These are phyloP conservation scores for Penstemon barbatus DNA, from an alignment of 257 asterid species.

Conservation along the genomic window DNA sequence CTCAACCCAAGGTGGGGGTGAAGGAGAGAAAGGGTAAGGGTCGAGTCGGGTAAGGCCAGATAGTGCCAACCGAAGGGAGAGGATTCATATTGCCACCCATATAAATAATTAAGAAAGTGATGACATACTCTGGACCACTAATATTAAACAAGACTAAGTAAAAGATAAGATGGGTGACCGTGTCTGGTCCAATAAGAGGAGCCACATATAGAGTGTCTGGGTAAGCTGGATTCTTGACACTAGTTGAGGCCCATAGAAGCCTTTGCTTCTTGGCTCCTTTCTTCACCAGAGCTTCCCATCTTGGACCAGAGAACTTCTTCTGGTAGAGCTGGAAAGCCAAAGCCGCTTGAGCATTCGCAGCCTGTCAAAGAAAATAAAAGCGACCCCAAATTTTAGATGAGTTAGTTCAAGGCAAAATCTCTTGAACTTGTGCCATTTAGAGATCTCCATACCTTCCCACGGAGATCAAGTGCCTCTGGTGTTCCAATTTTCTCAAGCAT, in stretches of 20 bases:
- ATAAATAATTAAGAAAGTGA: neutral
- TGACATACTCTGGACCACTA: slow-evolving; percentile 1
- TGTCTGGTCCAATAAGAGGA: slow-evolving; percentile 99
- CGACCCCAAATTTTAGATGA: neutral
- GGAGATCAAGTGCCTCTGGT: slow-evolving; percentile 90
- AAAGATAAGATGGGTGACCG: slow-evolving; percentile 60
- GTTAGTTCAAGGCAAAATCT: neutral
- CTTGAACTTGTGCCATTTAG: neutral
- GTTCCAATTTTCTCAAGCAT: slow-evolving; percentile 95
- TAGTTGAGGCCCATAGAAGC: slow-evolving; percentile 98
- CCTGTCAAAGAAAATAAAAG: slow-evolving; percentile 45
- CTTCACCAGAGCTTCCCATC: slow-evolving; percentile 98
- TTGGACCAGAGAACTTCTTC: slow-evolving; percentile 95
- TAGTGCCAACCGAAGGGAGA: no score
- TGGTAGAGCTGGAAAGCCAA: slow-evolving; percentile 91
- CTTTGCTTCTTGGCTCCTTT: slow-evolving; percentile 99
- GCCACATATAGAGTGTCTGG: slow-evolving; percentile 96
- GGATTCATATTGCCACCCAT: no score
- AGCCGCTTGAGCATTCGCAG: slow-evolving; percentile 99
- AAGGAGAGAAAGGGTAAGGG: no score
- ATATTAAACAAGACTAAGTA: neutral
- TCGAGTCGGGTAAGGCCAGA: no score
- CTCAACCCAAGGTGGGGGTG: no score
- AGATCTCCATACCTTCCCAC: slow-evolving; percentile 71
- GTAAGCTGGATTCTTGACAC: slow-evolving; percentile 98